Evolutionary conservation across 306 rosid species (phyloP), one percentile per base, ranked within the genome.

Genomic region (Vigna radiata): DNA sequence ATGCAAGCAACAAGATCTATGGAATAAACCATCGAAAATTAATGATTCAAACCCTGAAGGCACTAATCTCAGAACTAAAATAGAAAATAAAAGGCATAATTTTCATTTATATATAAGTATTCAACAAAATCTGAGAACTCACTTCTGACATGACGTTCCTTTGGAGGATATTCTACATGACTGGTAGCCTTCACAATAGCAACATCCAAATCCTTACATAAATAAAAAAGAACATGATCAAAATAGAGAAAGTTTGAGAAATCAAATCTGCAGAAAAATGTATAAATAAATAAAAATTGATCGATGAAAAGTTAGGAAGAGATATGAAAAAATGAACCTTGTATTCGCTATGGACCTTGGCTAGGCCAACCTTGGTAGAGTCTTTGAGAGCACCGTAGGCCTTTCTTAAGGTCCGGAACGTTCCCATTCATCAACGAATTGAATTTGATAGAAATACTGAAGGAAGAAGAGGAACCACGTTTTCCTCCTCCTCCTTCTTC

Each of bases 311-410:
- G 8, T 25, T 11, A 13, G 3, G 7, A 23, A 66, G 6, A 52
- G 33, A 72, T 54, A 5, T 19, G 1, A 6, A 8, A 0, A 15
- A 6, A 7, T 9, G 12, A 41, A 94, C 98, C 97, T 92, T 95
- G 86, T 83, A 88, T 64, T 95, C 98, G 84, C 97, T 95, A 21
- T 90, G 89, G 87, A 95, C 93, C 85, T 95, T 95, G 81, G 97
- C 97, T n/a, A 95, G 90, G 86, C 98, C 98, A 82, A 95, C 98
- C 86, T 44, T 92, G 85, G 98, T 95, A 37, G 97, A 84, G 68
- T 95, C 98, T 75, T 95, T 95, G 73, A 95, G 88, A 86, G 96
- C 98, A 81, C 98, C 98, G 79, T 90, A 92, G 69, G 97, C 97
- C 68, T 89, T 95, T 76, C 96, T 85, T 9, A 87, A 90, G 89